These are phyloP conservation scores for Linanthus parryae DNA, from an alignment of 148 eudicot species.

Conservation along the genomic window DNA sequence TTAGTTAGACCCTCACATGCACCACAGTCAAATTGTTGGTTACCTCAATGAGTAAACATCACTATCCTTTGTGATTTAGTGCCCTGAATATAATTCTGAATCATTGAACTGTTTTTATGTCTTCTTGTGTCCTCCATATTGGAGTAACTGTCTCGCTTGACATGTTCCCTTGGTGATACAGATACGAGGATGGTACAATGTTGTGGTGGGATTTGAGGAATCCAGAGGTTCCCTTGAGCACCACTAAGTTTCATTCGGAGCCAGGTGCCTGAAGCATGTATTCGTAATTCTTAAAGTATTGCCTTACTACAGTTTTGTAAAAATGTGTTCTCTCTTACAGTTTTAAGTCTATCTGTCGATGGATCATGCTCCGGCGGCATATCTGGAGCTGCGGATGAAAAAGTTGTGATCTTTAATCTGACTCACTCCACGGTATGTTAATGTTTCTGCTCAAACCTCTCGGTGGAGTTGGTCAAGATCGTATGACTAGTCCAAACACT, in stretches of 20 bases:
- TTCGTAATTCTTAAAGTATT: background rate
- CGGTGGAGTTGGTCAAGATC: constrained; percentile 2
- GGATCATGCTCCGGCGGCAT: constrained; percentile 71
- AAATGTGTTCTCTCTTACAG: constrained; percentile 29
- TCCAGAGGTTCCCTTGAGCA: constrained; percentile 49
- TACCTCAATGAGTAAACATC: too few relatives aligned
- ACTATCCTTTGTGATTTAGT: too few relatives aligned
- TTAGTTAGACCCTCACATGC: too few relatives aligned
- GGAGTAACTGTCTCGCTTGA: background rate
- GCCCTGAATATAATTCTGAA: background rate
- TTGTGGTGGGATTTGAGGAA: constrained; percentile 90
- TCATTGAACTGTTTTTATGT: background rate
- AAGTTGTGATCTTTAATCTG: constrained; percentile 47
- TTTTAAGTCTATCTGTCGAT: constrained; percentile 66
- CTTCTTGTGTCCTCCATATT: background rate
- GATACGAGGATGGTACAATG: constrained; percentile 82
- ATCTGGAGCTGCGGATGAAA: constrained; percentile 85
- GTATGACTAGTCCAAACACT: background rate
- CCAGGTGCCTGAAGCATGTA: constrained; percentile 41
- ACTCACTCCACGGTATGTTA: constrained; percentile 45
- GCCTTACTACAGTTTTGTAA: background rate
- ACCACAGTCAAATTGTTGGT: too few relatives aligned
- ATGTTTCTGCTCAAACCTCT: background rate
- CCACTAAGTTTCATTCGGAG: constrained; percentile 68
- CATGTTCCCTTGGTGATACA: constrained; percentile 12